Base-by-base conservation (phyloP, 106 monocot species). In the Dendrobium chrysotoxum region DNA sequence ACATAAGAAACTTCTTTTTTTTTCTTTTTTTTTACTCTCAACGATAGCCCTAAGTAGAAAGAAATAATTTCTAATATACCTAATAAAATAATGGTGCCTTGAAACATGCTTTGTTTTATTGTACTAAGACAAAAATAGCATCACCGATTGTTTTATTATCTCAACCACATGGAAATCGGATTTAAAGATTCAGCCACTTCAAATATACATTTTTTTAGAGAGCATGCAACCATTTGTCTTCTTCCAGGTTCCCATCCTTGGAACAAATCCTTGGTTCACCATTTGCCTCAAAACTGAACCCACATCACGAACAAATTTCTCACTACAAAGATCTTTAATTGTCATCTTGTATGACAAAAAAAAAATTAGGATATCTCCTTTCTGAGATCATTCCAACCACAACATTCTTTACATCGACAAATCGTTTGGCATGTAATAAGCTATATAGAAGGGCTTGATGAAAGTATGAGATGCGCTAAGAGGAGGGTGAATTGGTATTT, bases 381-480 rank as follows among this genome's bases (percentile, higher is more conserved):
- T 96, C 85, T 17, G 84, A 57, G 17, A 83, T 77, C 93, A 93
- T 93, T 58, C 79, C 16, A 17, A 4, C 57, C 54, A 93, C 85
- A 44, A 96, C 87, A 53, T 89, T 76, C 81, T 89, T 93, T 1
- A 92, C 96, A 61, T 92, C 86, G 10, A 85, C 44, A 84, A 88
- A 93, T 35, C 53, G 82, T 35, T 85, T 74, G 54, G 53, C 40
- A 28, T 54, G 42, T 38, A 96, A 75, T 28, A 93, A 86, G 4
- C 93, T 92, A 79, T 86, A 88, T 1, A 93, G 80, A 53, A 96
- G 84, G 74, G 87, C 90, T 80, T 96, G 92, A 83, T 96, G 90
- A 75, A n/a, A n/a, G n/a, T n/a, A n/a, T n/a, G n/a, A n/a, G n/a
- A n/a, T n/a, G n/a, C n/a, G n/a, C n/a, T n/a, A n/a, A n/a, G n/a